phyloP scores from a whole-genome alignment of 208 protist genomes.

The Acanthamoeba royreba region DNA sequence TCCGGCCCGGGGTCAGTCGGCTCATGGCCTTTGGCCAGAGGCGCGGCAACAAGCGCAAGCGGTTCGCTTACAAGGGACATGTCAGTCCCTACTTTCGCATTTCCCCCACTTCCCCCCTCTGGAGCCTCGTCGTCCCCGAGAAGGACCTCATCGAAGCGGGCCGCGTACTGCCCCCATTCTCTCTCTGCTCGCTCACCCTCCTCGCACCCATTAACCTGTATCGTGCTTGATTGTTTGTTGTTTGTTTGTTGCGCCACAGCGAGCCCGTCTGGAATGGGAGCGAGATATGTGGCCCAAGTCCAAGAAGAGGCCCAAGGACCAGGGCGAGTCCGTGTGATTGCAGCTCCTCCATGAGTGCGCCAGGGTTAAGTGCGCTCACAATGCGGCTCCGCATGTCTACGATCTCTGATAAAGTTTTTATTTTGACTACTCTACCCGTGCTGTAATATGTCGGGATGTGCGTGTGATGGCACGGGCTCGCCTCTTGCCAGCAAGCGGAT shows the following conservation, averaged over 20 bases:
- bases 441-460: too few species aligned
- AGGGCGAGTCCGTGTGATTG: too few species aligned
- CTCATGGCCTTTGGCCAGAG: background rate
- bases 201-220: background rate
- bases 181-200: background rate
- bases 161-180: background rate
- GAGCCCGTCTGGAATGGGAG: background rate
- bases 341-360: too few species aligned
- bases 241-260: background rate
- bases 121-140: background rate
- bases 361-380: too few species aligned
- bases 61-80: background rate
- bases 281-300: background rate
- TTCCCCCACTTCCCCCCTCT: background rate
- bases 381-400: too few species aligned
- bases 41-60: background rate
- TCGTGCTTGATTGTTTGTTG: background rate
- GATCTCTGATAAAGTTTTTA: too few species aligned
- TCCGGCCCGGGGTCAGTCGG: background rate
- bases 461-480: too few species aligned
- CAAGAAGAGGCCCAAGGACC: background rate
- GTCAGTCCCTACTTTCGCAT: background rate
- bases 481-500: too few species aligned
- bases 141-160: background rate
- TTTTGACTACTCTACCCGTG: too few species aligned